Conservation (phyloP, 352 stramenopile species). For the Phytophthora kernoviae region DNA sequence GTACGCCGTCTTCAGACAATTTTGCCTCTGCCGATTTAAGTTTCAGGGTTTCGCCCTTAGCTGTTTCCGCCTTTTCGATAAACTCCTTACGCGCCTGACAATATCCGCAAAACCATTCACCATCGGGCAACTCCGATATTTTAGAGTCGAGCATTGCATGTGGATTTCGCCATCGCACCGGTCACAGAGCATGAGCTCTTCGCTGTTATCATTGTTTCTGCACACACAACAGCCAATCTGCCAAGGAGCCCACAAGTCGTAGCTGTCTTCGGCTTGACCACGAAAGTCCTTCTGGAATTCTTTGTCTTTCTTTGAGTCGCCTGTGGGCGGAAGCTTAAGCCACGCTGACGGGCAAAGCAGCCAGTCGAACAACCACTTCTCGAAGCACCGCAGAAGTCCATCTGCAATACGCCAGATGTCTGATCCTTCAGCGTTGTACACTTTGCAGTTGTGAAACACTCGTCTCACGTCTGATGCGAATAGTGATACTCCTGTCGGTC, state of each 20-base stretch:
- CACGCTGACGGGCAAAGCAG: slow-evolving; percentile 77
- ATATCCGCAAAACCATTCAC: slow-evolving; percentile 85
- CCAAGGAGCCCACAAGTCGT: slow-evolving; percentile 81
- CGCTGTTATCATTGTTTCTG: slow-evolving; percentile 72
- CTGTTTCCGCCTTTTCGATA: slow-evolving; percentile 38
- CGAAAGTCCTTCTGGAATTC: slow-evolving; percentile 67
- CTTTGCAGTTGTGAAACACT: slow-evolving; percentile 89
- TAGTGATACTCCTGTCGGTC: slow-evolving; percentile 65
- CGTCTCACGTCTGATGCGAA: slow-evolving; percentile 87
- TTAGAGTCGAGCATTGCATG: slow-evolving; percentile 80
- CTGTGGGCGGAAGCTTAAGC: slow-evolving; percentile 69
- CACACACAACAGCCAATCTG: slow-evolving; percentile 81
- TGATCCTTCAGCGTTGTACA: slow-evolving; percentile 82
- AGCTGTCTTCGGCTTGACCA: slow-evolving; percentile 58
- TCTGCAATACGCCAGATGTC: slow-evolving; percentile 83
- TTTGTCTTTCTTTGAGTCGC: slow-evolving; percentile 49
- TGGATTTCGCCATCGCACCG: slow-evolving; percentile 89
- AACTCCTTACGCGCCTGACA: slow-evolving; percentile 64
- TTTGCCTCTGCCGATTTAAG: slow-evolving; percentile 12
- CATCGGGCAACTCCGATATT: slow-evolving; percentile 71
- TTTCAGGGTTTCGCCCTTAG: slow-evolving; percentile 11
- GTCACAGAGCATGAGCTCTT: slow-evolving; percentile 84
- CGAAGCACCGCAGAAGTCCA: slow-evolving; percentile 74
- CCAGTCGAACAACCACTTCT: slow-evolving; percentile 91
- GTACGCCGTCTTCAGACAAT: neutral